Evolutionary conservation across 2,329 filamentous ascomycete genomes (phyloP), one percentile per base, ranked within the genome.

Genomic region (Trichoderma hamatum): DNA sequence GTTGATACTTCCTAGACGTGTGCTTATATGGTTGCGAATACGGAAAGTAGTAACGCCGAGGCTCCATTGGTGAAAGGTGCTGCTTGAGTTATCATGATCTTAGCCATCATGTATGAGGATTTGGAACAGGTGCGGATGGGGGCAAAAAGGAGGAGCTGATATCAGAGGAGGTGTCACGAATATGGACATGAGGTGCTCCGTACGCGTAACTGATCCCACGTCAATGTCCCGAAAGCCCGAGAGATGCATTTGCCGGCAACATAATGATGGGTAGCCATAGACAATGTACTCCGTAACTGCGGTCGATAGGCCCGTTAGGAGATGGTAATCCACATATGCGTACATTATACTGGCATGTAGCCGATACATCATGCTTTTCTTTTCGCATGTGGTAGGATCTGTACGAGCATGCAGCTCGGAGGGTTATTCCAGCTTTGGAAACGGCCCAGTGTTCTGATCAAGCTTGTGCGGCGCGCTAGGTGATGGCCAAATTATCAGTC

Each of bases 361-460:
- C 51, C 52, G n/a, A 55, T 10, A 21, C 51, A 34, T 36, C 26
- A 32, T 46, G 62, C 52, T 34, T 19, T 34, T 56, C 51, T 16
- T 52, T 43, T 36, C 5, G 36, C 21, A 49, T 68, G 54, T 34
- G 54, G 63, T 36, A 69, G 51, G 60, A 54, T 60, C 39, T 54
- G 26, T 32, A n/a, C 16, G 39, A 7, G 19, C 9, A 21, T 28
- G 10, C 46, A 43, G n/a, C 26, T 54, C 61, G 67, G 67, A 26
- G 67, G 62, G 59, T 24, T 55, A 46, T 69, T 51, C 67, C 67
- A 43, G 58, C 43, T 56, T 52, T 28, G 67, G 67, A 65, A 65
- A 59, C 43, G 26, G 58, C 43, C 58, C 26, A 46, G 56, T 51
- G 36, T 43, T 46, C 62, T 36, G 52, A 43, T 55, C 62, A 56